Conservation (phyloP, 2,329 filamentous ascomycete species). For the Colletotrichum neosansevieriae region DNA sequence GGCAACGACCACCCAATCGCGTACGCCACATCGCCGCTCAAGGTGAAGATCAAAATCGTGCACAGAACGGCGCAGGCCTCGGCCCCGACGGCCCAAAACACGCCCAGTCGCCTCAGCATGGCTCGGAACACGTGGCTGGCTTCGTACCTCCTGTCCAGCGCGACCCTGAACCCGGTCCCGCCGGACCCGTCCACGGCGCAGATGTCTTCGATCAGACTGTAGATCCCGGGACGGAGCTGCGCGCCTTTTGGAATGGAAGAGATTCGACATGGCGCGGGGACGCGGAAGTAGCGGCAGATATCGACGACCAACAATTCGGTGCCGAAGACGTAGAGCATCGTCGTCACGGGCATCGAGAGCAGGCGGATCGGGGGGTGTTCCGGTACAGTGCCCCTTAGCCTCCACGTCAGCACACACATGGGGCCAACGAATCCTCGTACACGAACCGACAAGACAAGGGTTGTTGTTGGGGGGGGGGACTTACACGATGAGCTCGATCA, state of each 20-base stretch:
- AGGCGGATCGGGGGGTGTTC: conserved; percentile 56
- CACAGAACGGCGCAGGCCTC: conserved; percentile 43
- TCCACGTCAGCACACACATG: too few species aligned
- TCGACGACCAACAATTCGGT: conserved; percentile 63
- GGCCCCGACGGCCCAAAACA: conserved; percentile 60
- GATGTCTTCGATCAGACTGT: conserved; percentile 66
- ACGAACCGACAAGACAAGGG: too few species aligned
- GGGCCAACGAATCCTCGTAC: too few species aligned
- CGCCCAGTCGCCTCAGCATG: conserved; percentile 63
- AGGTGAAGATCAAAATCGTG: conserved; percentile 44
- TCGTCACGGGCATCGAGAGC: conserved; percentile 63
- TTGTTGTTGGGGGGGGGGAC: too few species aligned
- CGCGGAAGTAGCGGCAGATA: conserved; percentile 55
- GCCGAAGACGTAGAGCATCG: conserved; percentile 65
- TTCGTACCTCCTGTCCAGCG: conserved; percentile 63
- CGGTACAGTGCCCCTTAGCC: conserved; percentile 39
- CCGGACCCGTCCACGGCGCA: conserved; percentile 65
- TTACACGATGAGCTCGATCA: conserved; percentile 66
- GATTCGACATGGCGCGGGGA: conserved; percentile 62
- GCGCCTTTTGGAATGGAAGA: conserved; percentile 63
- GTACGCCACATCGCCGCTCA: conserved; percentile 43
- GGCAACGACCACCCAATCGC: conserved; percentile 44
- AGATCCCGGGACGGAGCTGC: conserved; percentile 64
- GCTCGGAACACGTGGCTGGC: conserved; percentile 64
- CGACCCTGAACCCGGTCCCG: conserved; percentile 63